phyloP scores from a whole-genome alignment of 805 yeast genomes.

The Candida takata region DNA sequence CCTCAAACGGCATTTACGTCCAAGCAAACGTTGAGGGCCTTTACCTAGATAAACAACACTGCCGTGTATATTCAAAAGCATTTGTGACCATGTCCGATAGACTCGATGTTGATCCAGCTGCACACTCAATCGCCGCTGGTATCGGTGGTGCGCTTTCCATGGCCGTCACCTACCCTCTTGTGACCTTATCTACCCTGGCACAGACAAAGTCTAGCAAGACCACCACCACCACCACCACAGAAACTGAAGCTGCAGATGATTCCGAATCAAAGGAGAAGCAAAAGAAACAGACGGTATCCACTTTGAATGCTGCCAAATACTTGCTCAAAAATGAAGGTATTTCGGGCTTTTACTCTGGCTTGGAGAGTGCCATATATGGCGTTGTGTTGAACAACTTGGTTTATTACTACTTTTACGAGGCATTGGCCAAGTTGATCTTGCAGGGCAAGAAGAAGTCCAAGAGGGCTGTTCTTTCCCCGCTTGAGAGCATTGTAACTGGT shows the following conservation, averaged over 20 bases:
- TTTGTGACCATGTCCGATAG: slow-evolving; percentile 20
- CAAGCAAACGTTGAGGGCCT: no score
- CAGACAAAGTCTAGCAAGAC: slow-evolving; percentile 49
- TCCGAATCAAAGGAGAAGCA: slow-evolving; percentile 9
- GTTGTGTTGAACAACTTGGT: slow-evolving; percentile 80
- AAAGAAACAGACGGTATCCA: slow-evolving; percentile 17
- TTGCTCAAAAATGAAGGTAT: slow-evolving; percentile 55
- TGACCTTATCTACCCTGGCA: slow-evolving; percentile 80
- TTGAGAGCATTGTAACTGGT: slow-evolving; percentile 31
- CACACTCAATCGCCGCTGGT: slow-evolving; percentile 94
- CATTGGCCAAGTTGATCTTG: slow-evolving; percentile 44
- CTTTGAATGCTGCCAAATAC: slow-evolving; percentile 35
- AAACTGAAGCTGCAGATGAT: slow-evolving; percentile 13
- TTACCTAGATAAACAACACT: background rate
- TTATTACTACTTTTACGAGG: slow-evolving; percentile 87
- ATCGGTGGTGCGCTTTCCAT: slow-evolving; percentile 87
- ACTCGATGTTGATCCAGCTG: slow-evolving; percentile 28
- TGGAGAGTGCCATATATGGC: slow-evolving; percentile 83
- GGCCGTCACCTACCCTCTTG: slow-evolving; percentile 84
- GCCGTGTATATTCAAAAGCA: background rate
- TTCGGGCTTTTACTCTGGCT: slow-evolving; percentile 70
- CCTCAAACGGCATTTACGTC: no score
- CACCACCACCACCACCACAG: slow-evolving; percentile 5
- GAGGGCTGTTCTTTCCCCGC: slow-evolving; percentile 11
- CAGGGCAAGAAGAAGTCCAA: slow-evolving; percentile 16